Conservation (phyloP, 2,329 filamentous ascomycete genomes). For the Talaromyces pinophilus region DNA sequence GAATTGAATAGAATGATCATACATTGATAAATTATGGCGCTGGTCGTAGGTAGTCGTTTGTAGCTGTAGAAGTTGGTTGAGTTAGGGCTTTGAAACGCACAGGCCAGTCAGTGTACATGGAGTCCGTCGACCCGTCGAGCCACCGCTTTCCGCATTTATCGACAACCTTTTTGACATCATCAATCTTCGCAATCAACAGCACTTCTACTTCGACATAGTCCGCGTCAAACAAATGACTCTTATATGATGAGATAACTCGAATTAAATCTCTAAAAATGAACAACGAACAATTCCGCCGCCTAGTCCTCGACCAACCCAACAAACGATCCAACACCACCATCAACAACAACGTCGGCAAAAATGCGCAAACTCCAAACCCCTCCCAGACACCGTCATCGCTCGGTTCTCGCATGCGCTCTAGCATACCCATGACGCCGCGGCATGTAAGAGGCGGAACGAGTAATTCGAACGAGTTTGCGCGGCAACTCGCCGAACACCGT, state of each 20-base stretch:
- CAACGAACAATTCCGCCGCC: constrained; percentile 87
- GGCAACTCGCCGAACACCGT: constrained; percentile 76
- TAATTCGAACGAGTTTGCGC: constrained; percentile 67
- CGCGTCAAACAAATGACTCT: neutral
- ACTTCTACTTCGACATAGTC: neutral
- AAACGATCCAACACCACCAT: neutral
- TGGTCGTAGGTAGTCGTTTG: neutral
- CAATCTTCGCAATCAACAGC: neutral
- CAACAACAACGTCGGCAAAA: neutral
- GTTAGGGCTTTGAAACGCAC: neutral
- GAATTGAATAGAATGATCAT: neutral
- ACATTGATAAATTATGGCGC: neutral
- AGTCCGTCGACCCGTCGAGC: neutral
- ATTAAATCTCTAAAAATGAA: constrained; percentile 64
- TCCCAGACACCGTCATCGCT: constrained; percentile 34
- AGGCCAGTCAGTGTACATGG: neutral
- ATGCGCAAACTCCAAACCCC: neutral
- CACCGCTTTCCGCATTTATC: constrained; percentile 11
- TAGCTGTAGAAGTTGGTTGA: neutral
- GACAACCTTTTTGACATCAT: constrained; percentile 17
- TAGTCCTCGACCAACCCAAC: constrained; percentile 61
- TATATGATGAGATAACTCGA: neutral
- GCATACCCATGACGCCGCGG: constrained; percentile 93
- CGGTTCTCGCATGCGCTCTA: constrained; percentile 75
- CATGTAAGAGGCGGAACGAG: constrained; percentile 55